Evolutionary conservation across 1,284 basidiomycete genomes (phyloP).

Genomic region (Ustilago vetiveriae): DNA sequence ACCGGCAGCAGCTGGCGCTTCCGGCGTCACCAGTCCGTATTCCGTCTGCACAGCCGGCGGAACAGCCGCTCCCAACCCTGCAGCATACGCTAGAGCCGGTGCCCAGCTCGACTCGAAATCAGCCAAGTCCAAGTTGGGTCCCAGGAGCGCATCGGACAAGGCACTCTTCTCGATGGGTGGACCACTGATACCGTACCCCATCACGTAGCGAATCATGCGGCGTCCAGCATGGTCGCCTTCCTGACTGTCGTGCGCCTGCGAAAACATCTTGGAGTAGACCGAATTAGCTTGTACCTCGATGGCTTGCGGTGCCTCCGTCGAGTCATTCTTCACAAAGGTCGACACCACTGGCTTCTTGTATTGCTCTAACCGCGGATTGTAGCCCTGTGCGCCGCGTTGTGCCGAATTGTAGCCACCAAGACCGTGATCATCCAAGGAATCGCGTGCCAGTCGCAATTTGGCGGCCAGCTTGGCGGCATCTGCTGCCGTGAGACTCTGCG

Average conservation of each 20-base stretch:
- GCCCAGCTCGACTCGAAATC: conserved; percentile 62
- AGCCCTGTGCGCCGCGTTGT: conserved; percentile 30
- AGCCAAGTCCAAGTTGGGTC: conserved; percentile 56
- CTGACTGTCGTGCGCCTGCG: conserved; percentile 42
- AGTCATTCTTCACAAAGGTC: conserved; percentile 50
- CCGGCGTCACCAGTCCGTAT: conserved; percentile 36
- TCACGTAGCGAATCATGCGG: conserved; percentile 58
- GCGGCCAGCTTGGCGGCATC: conserved; percentile 59
- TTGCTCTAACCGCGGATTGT: conserved; percentile 41
- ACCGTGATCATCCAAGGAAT: conserved; percentile 47
- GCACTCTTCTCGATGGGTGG: conserved; percentile 59
- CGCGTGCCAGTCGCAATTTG: conserved; percentile 54
- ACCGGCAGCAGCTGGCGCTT: conserved; percentile 32
- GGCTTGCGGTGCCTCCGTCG: conserved; percentile 31
- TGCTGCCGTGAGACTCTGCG: conserved; percentile 55
- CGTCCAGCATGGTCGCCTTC: conserved; percentile 12
- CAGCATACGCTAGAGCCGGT: conserved; percentile 54
- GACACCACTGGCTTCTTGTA: conserved; percentile 58
- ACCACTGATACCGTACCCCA: conserved; percentile 62
- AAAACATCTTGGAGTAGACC: conserved; percentile 44
- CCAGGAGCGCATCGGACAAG: conserved; percentile 56
- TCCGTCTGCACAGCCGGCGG: conserved; percentile 31
- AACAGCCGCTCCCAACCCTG: conserved; percentile 44
- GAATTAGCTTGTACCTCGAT: conserved; percentile 46
- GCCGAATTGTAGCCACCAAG: conserved; percentile 12